These are phyloP conservation scores for Cupressus sempervirens DNA, from an alignment of 75 land plant genomes.

Conservation along the genomic window DNA sequence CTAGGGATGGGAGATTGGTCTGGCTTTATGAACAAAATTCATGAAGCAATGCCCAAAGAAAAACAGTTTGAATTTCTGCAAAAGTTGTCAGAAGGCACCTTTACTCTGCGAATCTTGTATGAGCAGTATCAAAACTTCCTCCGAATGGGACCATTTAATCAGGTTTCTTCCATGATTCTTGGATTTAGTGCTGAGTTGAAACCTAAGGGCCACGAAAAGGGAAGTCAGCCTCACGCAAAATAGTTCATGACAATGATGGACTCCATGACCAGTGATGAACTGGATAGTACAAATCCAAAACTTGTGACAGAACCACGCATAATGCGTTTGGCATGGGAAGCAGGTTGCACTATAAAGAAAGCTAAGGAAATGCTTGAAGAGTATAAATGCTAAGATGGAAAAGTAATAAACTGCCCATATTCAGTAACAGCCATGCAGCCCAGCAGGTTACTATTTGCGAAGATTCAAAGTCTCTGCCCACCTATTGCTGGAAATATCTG, in stretches of 20 bases:
- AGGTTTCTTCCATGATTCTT: constrained; percentile 98
- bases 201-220: constrained; percentile 93
- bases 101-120: constrained; percentile 47
- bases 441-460: constrained; percentile 62
- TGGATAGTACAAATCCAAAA: constrained; percentile 43
- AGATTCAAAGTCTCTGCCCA: constrained; percentile 95
- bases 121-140: constrained; percentile 46
- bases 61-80: too few relatives aligned
- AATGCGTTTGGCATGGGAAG: constrained; percentile 35
- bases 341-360: constrained; percentile 31
- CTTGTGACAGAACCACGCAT: constrained; percentile 34
- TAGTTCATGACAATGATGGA: constrained; percentile 99
- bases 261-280: constrained; percentile 88
- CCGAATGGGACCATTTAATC: constrained; percentile 40
- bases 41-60: too few relatives aligned
- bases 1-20: constrained; percentile 54
- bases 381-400: constrained; percentile 38
- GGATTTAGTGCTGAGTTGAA: constrained; percentile 82
- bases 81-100: constrained; percentile 45
- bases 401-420: too few relatives aligned
- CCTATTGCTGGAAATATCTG: constrained; percentile 87
- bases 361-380: constrained; percentile 47
- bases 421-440: too few relatives aligned
- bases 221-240: constrained; percentile 86
- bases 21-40: too few relatives aligned